phyloP scores from a whole-genome alignment of 139 green algal genomes.

The Diplosphaera chodatii region DNA sequence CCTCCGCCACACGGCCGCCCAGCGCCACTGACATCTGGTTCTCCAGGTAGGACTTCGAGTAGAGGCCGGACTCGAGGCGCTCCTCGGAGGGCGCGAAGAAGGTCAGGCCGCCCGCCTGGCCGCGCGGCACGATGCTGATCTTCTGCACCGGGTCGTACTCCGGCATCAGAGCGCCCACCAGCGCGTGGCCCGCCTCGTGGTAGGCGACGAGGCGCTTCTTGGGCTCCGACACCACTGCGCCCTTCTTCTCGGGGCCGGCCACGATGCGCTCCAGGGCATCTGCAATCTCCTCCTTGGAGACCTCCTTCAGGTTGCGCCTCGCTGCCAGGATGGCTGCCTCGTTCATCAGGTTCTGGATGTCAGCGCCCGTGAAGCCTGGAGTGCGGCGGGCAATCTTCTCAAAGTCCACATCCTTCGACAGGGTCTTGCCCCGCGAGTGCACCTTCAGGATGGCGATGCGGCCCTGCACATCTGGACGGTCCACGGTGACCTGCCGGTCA shows the following conservation, averaged over 20 bases:
- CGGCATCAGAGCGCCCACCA: conserved; percentile 96
- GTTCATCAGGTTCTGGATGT: conserved; percentile 99
- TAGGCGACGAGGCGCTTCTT: conserved; percentile 97
- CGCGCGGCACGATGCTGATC: conserved; percentile 97
- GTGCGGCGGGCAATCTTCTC: conserved; percentile 95
- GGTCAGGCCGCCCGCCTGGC: conserved; percentile 87
- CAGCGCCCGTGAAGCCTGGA: conserved; percentile 86
- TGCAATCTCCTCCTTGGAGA: conserved; percentile 98
- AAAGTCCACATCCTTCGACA: conserved; percentile 95
- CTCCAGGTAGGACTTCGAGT: conserved; percentile 41
- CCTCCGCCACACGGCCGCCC: conserved; percentile 94
- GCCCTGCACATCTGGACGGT: conserved; percentile 85
- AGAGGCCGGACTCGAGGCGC: conserved; percentile 85
- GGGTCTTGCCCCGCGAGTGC: conserved; percentile 91
- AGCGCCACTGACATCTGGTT: conserved; percentile 80
- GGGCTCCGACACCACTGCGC: conserved; percentile 89
- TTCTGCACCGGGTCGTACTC: conserved; percentile 99
- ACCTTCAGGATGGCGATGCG: conserved; percentile 93
- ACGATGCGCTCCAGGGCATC: conserved; percentile 98
- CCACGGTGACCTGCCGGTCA: conserved; percentile 92
- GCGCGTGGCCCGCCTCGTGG: conserved; percentile 91
- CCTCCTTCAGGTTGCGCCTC: conserved; percentile 91
- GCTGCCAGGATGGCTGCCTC: conserved; percentile 98
- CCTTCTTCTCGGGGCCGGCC: conserved; percentile 98
- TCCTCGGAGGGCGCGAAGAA: conserved; percentile 92